These are phyloP conservation scores for Penicillium longicatenatum DNA, from an alignment of 495 filamentous ascomycete species.

Conservation along the genomic window DNA sequence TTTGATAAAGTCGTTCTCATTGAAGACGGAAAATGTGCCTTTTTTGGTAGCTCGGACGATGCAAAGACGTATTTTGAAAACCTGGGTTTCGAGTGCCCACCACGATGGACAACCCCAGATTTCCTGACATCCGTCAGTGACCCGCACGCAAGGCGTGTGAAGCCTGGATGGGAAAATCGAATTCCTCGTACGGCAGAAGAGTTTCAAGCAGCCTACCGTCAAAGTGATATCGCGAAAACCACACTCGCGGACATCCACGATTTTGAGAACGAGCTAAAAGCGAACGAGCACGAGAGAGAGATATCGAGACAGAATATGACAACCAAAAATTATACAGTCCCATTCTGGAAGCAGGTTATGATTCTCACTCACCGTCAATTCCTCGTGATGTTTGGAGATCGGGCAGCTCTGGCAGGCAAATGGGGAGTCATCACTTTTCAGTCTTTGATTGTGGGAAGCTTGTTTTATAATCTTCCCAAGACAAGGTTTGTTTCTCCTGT, in stretches of 20 bases:
- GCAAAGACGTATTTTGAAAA: slow-evolving; percentile 64
- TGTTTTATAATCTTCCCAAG: slow-evolving; percentile 71
- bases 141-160: slow-evolving; percentile 59
- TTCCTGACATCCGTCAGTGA: slow-evolving; percentile 71
- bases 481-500: slow-evolving; percentile 41
- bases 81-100: slow-evolving; percentile 62
- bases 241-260: slow-evolving; percentile 45
- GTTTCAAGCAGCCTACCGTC: slow-evolving; percentile 56
- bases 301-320: slow-evolving; percentile 46
- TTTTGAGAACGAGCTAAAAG: slow-evolving; percentile 54
- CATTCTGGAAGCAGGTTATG: slow-evolving; percentile 66
- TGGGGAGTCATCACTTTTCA: slow-evolving; percentile 69
- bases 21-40: slow-evolving; percentile 65
- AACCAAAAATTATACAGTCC: slow-evolving; percentile 63
- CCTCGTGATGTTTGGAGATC: slow-evolving; percentile 64
- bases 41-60: slow-evolving; percentile 59
- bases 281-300: slow-evolving; percentile 48
- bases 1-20: slow-evolving; percentile 74
- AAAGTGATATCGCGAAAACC: slow-evolving; percentile 42
- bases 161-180: slow-evolving; percentile 58
- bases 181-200: slow-evolving; percentile 62
- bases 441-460: slow-evolving; percentile 72
- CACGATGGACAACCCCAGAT: slow-evolving; percentile 67
- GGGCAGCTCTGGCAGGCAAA: slow-evolving; percentile 48
- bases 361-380: slow-evolving; percentile 70